These are phyloP conservation scores for Phlyctochytrium arcticum DNA, from an alignment of 192 early-diverging fungal genomes.

Conservation along the genomic window DNA sequence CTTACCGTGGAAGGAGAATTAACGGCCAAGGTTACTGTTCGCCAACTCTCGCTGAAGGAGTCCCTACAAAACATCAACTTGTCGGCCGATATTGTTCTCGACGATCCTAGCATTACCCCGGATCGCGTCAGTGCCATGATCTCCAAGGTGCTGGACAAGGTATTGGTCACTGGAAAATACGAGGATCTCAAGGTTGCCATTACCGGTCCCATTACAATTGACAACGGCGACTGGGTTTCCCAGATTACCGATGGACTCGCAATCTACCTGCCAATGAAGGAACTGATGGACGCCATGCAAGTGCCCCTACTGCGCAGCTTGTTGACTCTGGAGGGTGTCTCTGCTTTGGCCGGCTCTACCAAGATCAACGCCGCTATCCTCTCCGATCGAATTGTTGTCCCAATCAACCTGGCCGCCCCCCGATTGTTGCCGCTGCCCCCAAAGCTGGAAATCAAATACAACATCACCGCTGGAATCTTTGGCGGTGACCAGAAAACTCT, in stretches of 20 bases:
- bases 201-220: conserved; percentile 28
- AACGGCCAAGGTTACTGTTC: conserved; percentile 19
- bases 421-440: conserved; percentile 25
- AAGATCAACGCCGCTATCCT: conserved; percentile 14
- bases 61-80: conserved; percentile 31
- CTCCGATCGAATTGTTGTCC: conserved; percentile 10
- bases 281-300: background rate
- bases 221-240: conserved; percentile 19
- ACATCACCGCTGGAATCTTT: conserved; percentile 23
- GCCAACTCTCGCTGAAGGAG: conserved; percentile 18
- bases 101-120: conserved; percentile 17
- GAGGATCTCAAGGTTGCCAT: conserved; percentile 21
- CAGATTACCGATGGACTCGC: conserved; percentile 26
- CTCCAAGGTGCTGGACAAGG: conserved; percentile 13
- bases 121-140: conserved; percentile 20
- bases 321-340: conserved; percentile 13
- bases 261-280: conserved; percentile 24
- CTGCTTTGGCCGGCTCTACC: conserved; percentile 5
- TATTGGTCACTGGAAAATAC: conserved; percentile 15
- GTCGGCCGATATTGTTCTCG: conserved; percentile 26
- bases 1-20: conserved; percentile 24
- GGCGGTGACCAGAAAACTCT: conserved; percentile 25
- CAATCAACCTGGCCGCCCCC: conserved; percentile 20
- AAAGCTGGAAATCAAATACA: conserved; percentile 28
- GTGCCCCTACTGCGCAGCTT: conserved; percentile 1